These are phyloP conservation scores for Pichia gijzeniarum DNA, from an alignment of 805 yeast species.

Conservation along the genomic window DNA sequence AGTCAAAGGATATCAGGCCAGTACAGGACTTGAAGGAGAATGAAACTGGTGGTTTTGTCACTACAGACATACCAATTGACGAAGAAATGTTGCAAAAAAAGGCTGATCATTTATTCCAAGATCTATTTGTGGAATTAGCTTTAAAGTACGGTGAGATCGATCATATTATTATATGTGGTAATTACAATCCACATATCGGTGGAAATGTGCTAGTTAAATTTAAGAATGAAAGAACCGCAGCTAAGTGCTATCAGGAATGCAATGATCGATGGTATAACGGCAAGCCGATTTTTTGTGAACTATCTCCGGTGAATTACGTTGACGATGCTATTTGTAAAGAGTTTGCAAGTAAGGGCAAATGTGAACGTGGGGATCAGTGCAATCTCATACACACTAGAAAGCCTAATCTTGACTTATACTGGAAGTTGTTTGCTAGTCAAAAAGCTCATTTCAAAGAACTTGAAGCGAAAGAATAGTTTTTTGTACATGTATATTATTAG, in stretches of 20 bases:
- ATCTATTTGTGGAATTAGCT: conserved; percentile 58
- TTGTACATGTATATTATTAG: background rate
- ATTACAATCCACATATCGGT: conserved; percentile 70
- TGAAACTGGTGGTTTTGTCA: conserved; percentile 3
- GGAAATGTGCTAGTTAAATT: conserved; percentile 82
- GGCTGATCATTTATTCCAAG: conserved; percentile 62
- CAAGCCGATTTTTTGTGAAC: conserved; percentile 72
- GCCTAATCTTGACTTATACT: conserved; percentile 35
- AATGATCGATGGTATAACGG: conserved; percentile 79
- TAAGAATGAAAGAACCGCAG: conserved; percentile 49
- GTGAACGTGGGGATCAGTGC: conserved; percentile 79
- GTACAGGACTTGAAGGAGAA: background rate
- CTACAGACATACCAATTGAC: conserved; percentile 8
- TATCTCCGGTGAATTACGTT: conserved; percentile 67
- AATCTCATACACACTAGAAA: conserved; percentile 76
- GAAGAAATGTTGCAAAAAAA: conserved; percentile 36
- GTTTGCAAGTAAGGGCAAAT: conserved; percentile 46
- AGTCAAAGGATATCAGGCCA: too few species aligned
- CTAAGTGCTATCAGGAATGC: conserved; percentile 50
- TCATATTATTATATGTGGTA: conserved; percentile 72
- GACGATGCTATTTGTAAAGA: conserved; percentile 72
- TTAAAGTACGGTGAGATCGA: conserved; percentile 43
- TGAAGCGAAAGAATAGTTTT: conserved; percentile 3
- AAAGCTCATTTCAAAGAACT: conserved; percentile 7
- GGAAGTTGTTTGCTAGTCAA: conserved; percentile 19